Conservation (phyloP, 116 monocot species). For the Trichopus zeylanicus region DNA sequence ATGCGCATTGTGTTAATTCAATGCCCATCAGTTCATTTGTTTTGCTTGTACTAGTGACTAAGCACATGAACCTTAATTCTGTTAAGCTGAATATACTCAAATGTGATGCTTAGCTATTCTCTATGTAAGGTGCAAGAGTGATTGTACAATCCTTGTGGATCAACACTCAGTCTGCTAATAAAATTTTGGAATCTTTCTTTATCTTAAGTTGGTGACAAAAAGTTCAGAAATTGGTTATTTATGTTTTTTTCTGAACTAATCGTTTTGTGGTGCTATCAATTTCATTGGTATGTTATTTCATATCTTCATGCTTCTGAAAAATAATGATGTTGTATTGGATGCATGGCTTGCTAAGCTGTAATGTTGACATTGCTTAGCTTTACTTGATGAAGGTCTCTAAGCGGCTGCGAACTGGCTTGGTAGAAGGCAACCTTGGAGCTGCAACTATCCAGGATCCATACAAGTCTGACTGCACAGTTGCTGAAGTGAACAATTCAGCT, state of each 20-base stretch:
- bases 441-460: conserved; percentile 23
- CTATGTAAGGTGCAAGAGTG: too few relatives aligned
- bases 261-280: neutral
- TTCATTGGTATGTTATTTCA: neutral
- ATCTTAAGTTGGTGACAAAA: too few relatives aligned
- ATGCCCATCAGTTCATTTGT: too few relatives aligned
- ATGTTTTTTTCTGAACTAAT: neutral
- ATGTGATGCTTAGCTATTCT: too few relatives aligned
- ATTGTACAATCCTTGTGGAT: too few relatives aligned
- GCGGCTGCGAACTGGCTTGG: conserved; percentile 31
- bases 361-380: neutral
- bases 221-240: neutral
- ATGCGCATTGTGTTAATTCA: too few relatives aligned
- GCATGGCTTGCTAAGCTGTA: neutral
- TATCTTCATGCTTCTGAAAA: neutral
- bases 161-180: too few relatives aligned
- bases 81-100: too few relatives aligned
- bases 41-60: too few relatives aligned
- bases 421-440: conserved; percentile 40
- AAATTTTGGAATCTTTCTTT: too few relatives aligned
- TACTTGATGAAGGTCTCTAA: conserved; percentile 46
- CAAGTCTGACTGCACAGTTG: conserved; percentile 29
- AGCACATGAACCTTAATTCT: too few relatives aligned
- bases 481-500: conserved; percentile 41
- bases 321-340: neutral